Conservation (phyloP, 73 alveolate genomes). For the Uronychia setigera region DNA sequence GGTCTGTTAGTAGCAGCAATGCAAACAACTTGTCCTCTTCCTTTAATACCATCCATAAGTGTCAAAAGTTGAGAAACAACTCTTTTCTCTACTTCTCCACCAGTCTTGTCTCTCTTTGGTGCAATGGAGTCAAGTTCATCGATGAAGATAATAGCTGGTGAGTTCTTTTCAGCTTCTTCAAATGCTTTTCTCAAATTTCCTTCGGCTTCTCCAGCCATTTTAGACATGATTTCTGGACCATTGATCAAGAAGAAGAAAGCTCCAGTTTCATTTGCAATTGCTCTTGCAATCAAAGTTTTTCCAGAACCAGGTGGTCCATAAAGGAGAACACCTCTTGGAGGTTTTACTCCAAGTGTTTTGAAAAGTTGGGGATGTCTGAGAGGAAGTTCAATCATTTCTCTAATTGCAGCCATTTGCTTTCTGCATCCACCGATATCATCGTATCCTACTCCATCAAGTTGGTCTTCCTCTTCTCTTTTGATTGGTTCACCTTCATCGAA, state of each 20-base stretch:
- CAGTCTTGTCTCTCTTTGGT: slow-evolving; percentile 96
- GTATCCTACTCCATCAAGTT: slow-evolving; percentile 96
- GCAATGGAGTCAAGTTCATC: slow-evolving; percentile 99
- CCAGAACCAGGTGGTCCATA: slow-evolving; percentile 99
- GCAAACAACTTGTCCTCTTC: slow-evolving; percentile 94
- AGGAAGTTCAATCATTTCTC: slow-evolving; percentile 99
- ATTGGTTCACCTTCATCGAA: slow-evolving; percentile 98
- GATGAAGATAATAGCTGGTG: slow-evolving; percentile 98
- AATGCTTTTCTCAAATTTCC: slow-evolving; percentile 96
- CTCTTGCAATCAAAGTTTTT: slow-evolving; percentile 97
- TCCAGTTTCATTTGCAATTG: slow-evolving; percentile 98
- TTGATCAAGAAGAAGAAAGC: slow-evolving; percentile 81
- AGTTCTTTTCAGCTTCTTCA: slow-evolving; percentile 97
- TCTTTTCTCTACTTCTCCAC: slow-evolving; percentile 98
- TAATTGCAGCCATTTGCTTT: slow-evolving; percentile 96
- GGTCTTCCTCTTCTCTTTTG: slow-evolving; percentile 94
- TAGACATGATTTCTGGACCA: slow-evolving; percentile 92
- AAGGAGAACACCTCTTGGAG: slow-evolving; percentile 98
- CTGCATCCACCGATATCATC: slow-evolving; percentile 99
- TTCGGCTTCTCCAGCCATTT: slow-evolving; percentile 99
- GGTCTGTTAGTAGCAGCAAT: slow-evolving; percentile 99
- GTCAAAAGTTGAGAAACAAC: slow-evolving; percentile 97
- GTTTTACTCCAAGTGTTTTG: slow-evolving; percentile 98
- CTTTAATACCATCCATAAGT: slow-evolving; percentile 96
- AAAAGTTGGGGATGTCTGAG: slow-evolving; percentile 96